Evolutionary conservation across 345 rosid species (phyloP).

Genomic region (Bretschneidera sinensis): DNA sequence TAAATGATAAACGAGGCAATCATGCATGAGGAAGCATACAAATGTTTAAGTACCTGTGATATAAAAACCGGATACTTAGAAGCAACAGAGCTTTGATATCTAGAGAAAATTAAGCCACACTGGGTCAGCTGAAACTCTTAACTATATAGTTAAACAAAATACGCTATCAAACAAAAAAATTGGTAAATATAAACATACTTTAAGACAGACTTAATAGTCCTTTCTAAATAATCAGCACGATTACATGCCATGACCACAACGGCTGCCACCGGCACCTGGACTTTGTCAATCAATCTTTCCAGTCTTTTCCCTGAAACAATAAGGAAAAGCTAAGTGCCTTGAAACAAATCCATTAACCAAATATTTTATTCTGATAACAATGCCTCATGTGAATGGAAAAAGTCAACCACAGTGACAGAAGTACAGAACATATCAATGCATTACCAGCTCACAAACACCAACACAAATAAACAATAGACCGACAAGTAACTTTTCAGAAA

Average conservation of each 20-base stretch:
- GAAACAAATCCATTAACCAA: conserved; percentile 5
- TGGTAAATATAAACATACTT: conserved; percentile 39
- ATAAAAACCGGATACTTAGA: conserved; percentile 84
- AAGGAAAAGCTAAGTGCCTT: conserved; percentile 16
- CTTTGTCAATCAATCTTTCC: conserved; percentile 47
- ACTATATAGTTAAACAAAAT: conserved; percentile 5
- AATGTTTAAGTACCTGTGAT: conserved; percentile 59
- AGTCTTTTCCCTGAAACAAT: conserved; percentile 66
- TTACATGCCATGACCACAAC: conserved; percentile 99
- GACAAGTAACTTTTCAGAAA: not conserved
- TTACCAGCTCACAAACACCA: too few species aligned
- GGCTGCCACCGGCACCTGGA: conserved; percentile 83
- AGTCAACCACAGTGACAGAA: not conserved
- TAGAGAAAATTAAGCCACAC: conserved; percentile 27
- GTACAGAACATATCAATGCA: not conserved
- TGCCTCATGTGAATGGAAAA: not conserved
- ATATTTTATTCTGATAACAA: not conserved
- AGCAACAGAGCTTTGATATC: conserved; percentile 74
- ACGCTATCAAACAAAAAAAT: conserved; percentile 2
- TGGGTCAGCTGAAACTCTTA: conserved; percentile 1
- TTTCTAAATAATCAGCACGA: conserved; percentile 91
- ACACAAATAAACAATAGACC: not conserved
- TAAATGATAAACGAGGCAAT: conserved; percentile 8
- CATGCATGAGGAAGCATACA: conserved; percentile 4
- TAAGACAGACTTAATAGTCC: conserved; percentile 72